Base-by-base conservation (phyloP, 225 moss, liverwort and hornwort species). In the Pseudoscleropodium purum region DNA sequence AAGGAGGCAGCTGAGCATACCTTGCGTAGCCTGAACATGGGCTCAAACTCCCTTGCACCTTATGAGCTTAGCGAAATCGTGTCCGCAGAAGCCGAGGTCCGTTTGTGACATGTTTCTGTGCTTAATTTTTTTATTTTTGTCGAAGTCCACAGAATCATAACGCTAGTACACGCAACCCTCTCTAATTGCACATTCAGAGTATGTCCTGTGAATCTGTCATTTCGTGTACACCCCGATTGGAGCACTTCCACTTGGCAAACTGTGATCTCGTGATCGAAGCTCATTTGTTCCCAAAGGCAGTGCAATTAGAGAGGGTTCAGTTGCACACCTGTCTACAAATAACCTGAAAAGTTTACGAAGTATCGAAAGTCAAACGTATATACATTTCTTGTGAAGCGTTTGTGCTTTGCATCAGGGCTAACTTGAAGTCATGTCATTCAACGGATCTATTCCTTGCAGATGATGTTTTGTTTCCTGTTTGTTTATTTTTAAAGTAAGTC, bases 31-130 rank as follows among this genome's bases (percentile, higher is more conserved):
- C 90, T 95, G 84, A 94, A 95, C 87, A 66, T n/a, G 82, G 72
- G 89, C 82, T 95, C 95, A 34, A 95, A 95, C 88, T 95, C 95
- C 66, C 92, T 95, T 21, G 83, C 87, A 20, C n/a, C 91, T 21
- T 95, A 91, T 91, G 89, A 93, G 91, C 95, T 95, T 89, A 93
- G 84, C 90, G 91, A 93, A 91, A 86, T 95, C 84, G 92, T 95
- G 86, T 94, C 95, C 82, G 95, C 95, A n/a, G 93, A 94, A 91
- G 94, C 94, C 72, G 95, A 94, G 95, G 95, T 94, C 89, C 54
- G 91, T 90, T 31, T 82, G 85, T 92, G 41, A 63, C 85, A 87
- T 64, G 52, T 59, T 15, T 84, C 54, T 74, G 61, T 72, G 34
- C 49, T 47, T 49, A 11, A 54, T 57, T 82, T 49, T 51, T 77